A percentile compares a stretch with the other conserved stretches of the same genome.
Evolutionary conservation across 129 eudicot genomes (phyloP).

Genomic region (Chrysanthemum seticuspe): DNA sequence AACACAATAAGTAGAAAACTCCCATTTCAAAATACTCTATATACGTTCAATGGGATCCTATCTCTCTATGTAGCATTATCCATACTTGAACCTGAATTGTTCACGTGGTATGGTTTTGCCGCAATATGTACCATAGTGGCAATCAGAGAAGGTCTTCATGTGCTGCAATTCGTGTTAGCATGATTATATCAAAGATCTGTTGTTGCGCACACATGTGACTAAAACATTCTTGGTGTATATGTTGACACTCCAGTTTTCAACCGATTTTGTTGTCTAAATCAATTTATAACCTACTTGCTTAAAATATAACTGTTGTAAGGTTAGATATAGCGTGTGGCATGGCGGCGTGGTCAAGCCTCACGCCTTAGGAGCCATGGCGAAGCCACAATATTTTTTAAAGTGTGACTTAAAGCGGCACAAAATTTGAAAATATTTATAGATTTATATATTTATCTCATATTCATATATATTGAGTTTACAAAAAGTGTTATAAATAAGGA

Average conservation of each 20-base stretch:
- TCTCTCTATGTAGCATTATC: conserved; percentile 3
- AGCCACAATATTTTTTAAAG: too few species aligned
- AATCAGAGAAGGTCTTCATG: not conserved
- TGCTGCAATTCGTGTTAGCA: not conserved
- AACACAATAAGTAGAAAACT: not conserved
- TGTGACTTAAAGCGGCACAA: too few species aligned
- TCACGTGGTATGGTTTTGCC: conserved; percentile 8
- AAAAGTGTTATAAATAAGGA: too few species aligned
- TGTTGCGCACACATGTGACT: not conserved
- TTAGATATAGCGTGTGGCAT: too few species aligned
- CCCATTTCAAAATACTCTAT: not conserved
- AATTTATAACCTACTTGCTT: too few species aligned
- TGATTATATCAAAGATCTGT: not conserved
- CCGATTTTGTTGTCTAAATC: not conserved
- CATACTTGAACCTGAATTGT: not conserved
- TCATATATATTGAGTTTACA: too few species aligned
- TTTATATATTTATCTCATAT: too few species aligned
- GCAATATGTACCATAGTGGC: not conserved
- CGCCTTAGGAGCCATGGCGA: too few species aligned
- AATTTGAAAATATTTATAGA: too few species aligned
- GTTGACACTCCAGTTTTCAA: not conserved
- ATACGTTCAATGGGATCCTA: not conserved
- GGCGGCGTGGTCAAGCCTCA: too few species aligned
- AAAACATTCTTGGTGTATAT: not conserved
- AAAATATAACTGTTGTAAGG: too few species aligned